phyloP scores from a whole-genome alignment of 495 filamentous ascomycete genomes.

The Astrothelium subdiscretum region DNA sequence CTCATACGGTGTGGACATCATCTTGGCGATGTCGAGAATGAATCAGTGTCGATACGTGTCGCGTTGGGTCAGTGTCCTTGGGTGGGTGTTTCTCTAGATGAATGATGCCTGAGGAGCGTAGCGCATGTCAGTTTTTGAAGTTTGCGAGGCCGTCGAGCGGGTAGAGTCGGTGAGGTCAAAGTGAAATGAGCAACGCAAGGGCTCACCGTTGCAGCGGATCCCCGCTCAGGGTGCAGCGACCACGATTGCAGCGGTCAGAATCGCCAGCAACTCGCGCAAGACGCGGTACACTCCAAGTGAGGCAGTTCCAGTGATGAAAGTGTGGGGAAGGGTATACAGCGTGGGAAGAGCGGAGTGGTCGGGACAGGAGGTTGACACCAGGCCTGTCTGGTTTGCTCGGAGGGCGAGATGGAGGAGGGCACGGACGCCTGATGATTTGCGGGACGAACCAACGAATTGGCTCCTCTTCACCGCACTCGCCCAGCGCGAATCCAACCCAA shows the following conservation, averaged over 20 bases:
- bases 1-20: constrained; percentile 32
- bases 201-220: neutral
- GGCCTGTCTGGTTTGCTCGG: neutral
- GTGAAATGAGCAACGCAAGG: neutral
- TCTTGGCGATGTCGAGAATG: constrained; percentile 7
- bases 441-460: neutral
- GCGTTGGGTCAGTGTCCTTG: constrained; percentile 15
- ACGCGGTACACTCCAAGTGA: no score
- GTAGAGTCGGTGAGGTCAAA: neutral
- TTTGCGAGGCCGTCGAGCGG: neutral
- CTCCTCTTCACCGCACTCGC: neutral
- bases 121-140: neutral
- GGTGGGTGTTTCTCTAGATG: neutral
- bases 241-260: neutral
- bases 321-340: neutral
- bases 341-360: neutral
- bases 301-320: neutral
- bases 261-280: neutral
- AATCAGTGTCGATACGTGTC: constrained; percentile 28
- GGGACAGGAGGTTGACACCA: neutral
- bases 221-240: neutral
- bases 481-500: neutral
- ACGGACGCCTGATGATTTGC: neutral
- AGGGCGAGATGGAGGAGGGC: neutral
- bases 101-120: neutral